Conservation (phyloP, 805 yeast genomes). For the Barnettozyma californica region DNA sequence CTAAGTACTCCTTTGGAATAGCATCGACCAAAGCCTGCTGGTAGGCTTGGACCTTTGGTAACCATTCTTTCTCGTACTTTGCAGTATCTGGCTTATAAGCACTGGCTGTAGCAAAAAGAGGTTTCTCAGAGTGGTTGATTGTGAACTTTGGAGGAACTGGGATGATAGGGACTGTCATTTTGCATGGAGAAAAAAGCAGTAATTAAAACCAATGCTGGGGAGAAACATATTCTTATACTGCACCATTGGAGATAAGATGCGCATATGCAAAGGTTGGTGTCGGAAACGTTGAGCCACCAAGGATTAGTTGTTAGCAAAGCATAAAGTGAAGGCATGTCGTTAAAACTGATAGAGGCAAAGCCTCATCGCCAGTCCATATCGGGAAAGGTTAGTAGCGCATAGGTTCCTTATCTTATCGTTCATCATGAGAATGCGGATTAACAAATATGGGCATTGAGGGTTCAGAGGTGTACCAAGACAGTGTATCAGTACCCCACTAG, state of each 20-base stretch:
- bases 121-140: slow-evolving; percentile 17
- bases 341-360: background rate
- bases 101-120: slow-evolving; percentile 8
- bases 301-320: background rate
- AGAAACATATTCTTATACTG: background rate
- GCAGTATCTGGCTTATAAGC: slow-evolving; percentile 17
- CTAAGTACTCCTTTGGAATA: slow-evolving; percentile 22
- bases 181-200: background rate
- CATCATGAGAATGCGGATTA: too few relatives aligned
- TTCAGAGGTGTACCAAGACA: too few relatives aligned
- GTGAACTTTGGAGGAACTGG: slow-evolving; percentile 4
- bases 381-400: background rate
- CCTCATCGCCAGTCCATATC: background rate
- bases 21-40: slow-evolving; percentile 16
- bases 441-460: too few relatives aligned
- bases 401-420: background rate
- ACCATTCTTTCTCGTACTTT: slow-evolving; percentile 18
- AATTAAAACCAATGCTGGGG: background rate
- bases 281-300: background rate
- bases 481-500: too few relatives aligned
- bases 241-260: background rate
- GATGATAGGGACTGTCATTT: slow-evolving; percentile 4
- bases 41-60: slow-evolving; percentile 23
- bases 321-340: background rate
- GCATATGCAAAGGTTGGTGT: background rate